Conservation (phyloP, 805 yeast genomes). For the Candida ipomoeae region DNA sequence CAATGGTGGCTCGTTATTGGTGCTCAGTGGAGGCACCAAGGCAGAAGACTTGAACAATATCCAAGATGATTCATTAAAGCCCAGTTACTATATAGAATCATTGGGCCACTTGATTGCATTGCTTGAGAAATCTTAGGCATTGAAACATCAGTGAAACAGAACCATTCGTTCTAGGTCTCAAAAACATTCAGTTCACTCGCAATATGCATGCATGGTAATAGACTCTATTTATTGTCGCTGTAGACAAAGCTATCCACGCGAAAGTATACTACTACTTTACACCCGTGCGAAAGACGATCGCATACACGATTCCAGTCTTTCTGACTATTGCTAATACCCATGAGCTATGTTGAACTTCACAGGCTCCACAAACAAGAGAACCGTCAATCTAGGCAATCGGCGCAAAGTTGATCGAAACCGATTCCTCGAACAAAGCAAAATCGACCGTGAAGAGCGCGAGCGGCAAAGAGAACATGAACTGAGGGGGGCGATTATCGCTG, state of each 20-base stretch:
- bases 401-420: conserved; percentile 17
- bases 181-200: no score
- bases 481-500: conserved; percentile 51
- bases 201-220: no score
- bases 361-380: conserved; percentile 59
- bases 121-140: not conserved
- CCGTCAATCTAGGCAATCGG: conserved; percentile 60
- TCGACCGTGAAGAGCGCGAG: conserved; percentile 66
- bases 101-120: conserved; percentile 26
- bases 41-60: conserved; percentile 20
- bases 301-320: not conserved
- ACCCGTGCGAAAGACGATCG: not conserved
- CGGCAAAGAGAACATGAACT: conserved; percentile 43
- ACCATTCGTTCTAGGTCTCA: no score
- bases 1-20: conserved; percentile 29
- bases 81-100: conserved; percentile 29
- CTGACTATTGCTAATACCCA: not conserved
- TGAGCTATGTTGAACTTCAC: conserved; percentile 51
- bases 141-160: not conserved
- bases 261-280: not conserved
- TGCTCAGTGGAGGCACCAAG: conserved; percentile 36
- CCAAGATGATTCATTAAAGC: conserved; percentile 20
- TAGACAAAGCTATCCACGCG: not conserved
- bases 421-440: conserved; percentile 58
- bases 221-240: not conserved